phyloP scores from a whole-genome alignment of 2,329 filamentous ascomycete species.

The Penicillium occitanis region DNA sequence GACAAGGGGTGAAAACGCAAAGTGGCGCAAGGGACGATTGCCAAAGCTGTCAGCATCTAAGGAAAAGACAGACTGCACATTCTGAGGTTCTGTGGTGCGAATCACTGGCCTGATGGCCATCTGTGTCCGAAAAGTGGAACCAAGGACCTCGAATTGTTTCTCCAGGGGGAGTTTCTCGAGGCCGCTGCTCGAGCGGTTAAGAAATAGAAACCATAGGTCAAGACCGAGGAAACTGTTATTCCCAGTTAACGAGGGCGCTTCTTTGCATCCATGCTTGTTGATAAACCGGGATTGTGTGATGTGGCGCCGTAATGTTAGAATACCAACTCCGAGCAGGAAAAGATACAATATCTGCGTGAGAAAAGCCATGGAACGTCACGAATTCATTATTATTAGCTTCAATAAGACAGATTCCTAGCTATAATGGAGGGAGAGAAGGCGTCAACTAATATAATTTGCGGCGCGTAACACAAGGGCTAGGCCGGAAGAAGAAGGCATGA shows the following conservation, averaged over 20 bases:
- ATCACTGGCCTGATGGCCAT: constrained; percentile 35
- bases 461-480: not conserved
- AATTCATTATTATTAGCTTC: not conserved
- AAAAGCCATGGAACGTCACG: not conserved
- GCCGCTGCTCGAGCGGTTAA: constrained; percentile 5
- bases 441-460: not conserved
- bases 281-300: constrained; percentile 1
- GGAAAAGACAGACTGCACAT: constrained; percentile 81
- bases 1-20: constrained; percentile 56
- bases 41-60: constrained; percentile 77
- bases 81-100: constrained; percentile 54
- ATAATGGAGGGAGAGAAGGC: not conserved
- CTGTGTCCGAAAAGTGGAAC: constrained; percentile 19
- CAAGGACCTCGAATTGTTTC: constrained; percentile 15
- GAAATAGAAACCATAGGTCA: constrained; percentile 9
- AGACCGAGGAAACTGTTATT: not conserved
- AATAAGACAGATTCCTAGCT: not conserved
- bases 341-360: not conserved
- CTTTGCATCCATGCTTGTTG: constrained; percentile 15
- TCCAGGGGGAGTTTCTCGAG: constrained; percentile 12
- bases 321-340: not conserved
- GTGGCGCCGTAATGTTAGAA: not conserved
- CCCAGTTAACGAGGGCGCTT: constrained; percentile 5
- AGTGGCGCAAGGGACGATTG: constrained; percentile 51
- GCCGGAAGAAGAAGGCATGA: not conserved